phyloP scores from a whole-genome alignment of 2,329 filamentous ascomycete species.

The Lachnellula hyalina region DNA sequence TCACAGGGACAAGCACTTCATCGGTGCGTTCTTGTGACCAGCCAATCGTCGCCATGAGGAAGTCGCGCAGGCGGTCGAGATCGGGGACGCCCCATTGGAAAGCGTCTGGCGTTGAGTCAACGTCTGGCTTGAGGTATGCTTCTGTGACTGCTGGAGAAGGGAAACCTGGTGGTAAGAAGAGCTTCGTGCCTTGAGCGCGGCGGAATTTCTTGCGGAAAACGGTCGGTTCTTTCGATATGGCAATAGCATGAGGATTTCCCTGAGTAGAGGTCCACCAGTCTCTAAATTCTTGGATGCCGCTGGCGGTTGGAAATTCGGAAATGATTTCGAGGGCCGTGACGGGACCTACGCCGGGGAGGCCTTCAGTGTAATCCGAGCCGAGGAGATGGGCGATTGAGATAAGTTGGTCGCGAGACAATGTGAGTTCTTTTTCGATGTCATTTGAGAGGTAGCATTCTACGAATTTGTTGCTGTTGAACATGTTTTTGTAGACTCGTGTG shows the following conservation, averaged over 20 bases:
- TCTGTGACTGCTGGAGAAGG: slow-evolving; percentile 72
- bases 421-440: slow-evolving; percentile 86
- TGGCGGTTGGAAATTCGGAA: slow-evolving; percentile 67
- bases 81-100: slow-evolving; percentile 98
- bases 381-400: slow-evolving; percentile 87
- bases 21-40: slow-evolving; percentile 91
- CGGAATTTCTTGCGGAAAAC: slow-evolving; percentile 83
- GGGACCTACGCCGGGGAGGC: slow-evolving; percentile 82
- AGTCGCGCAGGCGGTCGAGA: slow-evolving; percentile 74
- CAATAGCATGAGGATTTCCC: slow-evolving; percentile 45
- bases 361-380: slow-evolving; percentile 92
- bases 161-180: slow-evolving; percentile 79
- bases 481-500: slow-evolving; percentile 96
- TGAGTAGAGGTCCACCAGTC: slow-evolving; percentile 87
- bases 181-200: slow-evolving; percentile 69
- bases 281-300: slow-evolving; percentile 65
- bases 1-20: slow-evolving; percentile 91
- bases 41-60: slow-evolving; percentile 86
- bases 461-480: slow-evolving; percentile 98
- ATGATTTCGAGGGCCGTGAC: slow-evolving; percentile 93
- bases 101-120: slow-evolving; percentile 68
- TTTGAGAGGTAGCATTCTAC: slow-evolving; percentile 88
- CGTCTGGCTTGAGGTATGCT: slow-evolving; percentile 82
- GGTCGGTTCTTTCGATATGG: slow-evolving; percentile 58
- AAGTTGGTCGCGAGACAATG: slow-evolving; percentile 77